These are phyloP conservation scores for Aurantiochytrium sp. DNA, from an alignment of 108 stramenopile species.

Conservation along the genomic window DNA sequence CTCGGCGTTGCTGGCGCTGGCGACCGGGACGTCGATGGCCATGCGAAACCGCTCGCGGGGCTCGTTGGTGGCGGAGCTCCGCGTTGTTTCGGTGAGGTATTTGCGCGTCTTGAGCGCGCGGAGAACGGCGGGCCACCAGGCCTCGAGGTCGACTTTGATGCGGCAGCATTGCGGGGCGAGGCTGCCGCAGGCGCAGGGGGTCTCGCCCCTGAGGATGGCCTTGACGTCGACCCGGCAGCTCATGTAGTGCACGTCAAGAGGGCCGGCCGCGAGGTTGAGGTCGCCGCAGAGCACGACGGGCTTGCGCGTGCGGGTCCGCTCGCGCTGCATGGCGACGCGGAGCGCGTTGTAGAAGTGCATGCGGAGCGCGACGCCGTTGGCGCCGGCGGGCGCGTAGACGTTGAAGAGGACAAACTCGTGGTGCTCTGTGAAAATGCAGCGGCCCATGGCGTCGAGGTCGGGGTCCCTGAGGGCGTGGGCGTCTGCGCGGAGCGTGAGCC, in stretches of 20 bases:
- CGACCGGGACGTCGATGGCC: not conserved
- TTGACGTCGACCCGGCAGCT: not conserved
- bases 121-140: not conserved
- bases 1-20: no score
- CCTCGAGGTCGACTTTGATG: not conserved
- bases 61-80: constrained; percentile 7
- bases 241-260: not conserved
- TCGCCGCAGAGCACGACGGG: constrained; percentile 77
- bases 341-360: constrained; percentile 78
- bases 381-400: constrained; percentile 72
- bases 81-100: not conserved
- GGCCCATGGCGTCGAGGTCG: constrained; percentile 77
- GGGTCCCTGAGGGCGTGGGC: constrained; percentile 50
- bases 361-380: constrained; percentile 56
- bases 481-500: constrained; percentile 53
- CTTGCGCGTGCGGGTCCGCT: constrained; percentile 57
- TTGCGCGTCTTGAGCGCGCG: not conserved
- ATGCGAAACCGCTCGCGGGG: not conserved
- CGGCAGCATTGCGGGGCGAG: not conserved
- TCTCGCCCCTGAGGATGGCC: not conserved
- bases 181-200: not conserved
- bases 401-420: constrained; percentile 76
- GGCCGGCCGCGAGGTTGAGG: constrained; percentile 52
- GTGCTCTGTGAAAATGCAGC: constrained; percentile 85
- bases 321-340: constrained; percentile 61